Percentiles rank a stretch among this genome's conserved stretches.
Evolutionary conservation across 352 stramenopile genomes (phyloP).

Genomic region (Heterotrichella gracilis): DNA sequence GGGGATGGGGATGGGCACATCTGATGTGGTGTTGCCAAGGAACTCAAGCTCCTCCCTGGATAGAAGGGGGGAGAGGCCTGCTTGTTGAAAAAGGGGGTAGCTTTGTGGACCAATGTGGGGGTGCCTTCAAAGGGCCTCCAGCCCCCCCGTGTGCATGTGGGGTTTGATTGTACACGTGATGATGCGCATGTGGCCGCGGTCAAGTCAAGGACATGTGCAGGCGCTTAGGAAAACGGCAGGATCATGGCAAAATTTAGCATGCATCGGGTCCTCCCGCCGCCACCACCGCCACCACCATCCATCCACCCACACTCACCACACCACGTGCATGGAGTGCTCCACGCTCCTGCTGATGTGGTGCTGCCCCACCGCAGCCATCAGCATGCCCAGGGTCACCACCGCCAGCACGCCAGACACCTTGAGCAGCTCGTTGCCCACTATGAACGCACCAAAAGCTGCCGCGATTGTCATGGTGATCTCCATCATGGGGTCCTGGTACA

Average conservation of each 20-base stretch:
- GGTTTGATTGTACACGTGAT: too few species aligned
- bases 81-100: conserved; percentile 17
- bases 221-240: too few species aligned
- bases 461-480: conserved; percentile 27
- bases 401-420: conserved; percentile 21
- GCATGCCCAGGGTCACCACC: conserved; percentile 18
- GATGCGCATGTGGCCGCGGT: too few species aligned
- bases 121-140: conserved; percentile 18
- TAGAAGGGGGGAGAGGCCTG: too few species aligned
- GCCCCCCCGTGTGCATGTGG: too few species aligned
- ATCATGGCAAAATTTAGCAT: too few species aligned
- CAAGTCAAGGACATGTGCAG: too few species aligned
- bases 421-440: conserved; percentile 22
- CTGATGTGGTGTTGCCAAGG: conserved; percentile 21
- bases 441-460: conserved; percentile 23
- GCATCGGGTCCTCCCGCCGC: too few species aligned
- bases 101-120: conserved; percentile 25
- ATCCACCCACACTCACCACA: too few species aligned
- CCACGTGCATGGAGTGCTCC: conserved; percentile 18
- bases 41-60: conserved; percentile 19
- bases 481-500: conserved; percentile 24
- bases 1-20: conserved; percentile 22
- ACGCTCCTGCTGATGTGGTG: conserved; percentile 16
- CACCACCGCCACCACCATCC: too few species aligned
- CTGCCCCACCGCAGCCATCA: conserved; percentile 20